These are phyloP conservation scores for Diaporthe ilicicola DNA, from an alignment of 2,329 filamentous ascomycete species.

Conservation along the genomic window DNA sequence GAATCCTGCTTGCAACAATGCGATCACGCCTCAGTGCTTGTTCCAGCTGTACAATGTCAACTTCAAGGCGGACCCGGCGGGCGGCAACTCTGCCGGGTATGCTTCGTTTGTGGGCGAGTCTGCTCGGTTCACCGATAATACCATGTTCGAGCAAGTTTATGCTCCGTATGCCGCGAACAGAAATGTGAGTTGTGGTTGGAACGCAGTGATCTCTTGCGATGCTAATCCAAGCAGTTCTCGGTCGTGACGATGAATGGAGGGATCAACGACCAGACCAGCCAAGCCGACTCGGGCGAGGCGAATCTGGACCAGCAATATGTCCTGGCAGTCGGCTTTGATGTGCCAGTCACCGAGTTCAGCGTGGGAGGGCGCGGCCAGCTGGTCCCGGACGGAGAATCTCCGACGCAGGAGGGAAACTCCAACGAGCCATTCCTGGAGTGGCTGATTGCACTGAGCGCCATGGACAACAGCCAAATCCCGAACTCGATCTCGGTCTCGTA, in stretches of 20 bases:
- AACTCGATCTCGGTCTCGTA: conserved; percentile 72
- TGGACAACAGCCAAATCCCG: conserved; percentile 61
- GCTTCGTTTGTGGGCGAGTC: conserved; percentile 61
- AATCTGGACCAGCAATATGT: conserved; percentile 42
- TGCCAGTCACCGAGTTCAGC: conserved; percentile 40
- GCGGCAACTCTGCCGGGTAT: conserved; percentile 59
- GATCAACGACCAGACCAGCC: conserved; percentile 48
- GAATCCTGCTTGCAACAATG: conserved; percentile 36
- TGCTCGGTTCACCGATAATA: conserved; percentile 56
- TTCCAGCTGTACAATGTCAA: conserved; percentile 57
- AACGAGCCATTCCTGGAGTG: conserved; percentile 75
- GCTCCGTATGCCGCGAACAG: conserved; percentile 51
- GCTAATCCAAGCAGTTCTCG: conserved; percentile 41
- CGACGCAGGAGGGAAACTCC: conserved; percentile 49
- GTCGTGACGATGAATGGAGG: conserved; percentile 50
- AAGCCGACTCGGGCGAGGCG: conserved; percentile 36
- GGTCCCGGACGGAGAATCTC: conserved; percentile 39
- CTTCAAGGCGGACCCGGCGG: conserved; percentile 53
- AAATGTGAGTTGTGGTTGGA: neutral
- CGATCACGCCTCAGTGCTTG: conserved; percentile 57
- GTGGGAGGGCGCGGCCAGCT: conserved; percentile 48
- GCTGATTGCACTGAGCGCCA: conserved; percentile 63
- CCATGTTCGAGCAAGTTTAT: conserved; percentile 45
- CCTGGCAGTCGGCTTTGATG: conserved; percentile 35
- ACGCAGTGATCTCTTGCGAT: accelerated